Evolutionary conservation across 208 protist species (phyloP).

Genomic region (Angomonas ambiguus): DNA sequence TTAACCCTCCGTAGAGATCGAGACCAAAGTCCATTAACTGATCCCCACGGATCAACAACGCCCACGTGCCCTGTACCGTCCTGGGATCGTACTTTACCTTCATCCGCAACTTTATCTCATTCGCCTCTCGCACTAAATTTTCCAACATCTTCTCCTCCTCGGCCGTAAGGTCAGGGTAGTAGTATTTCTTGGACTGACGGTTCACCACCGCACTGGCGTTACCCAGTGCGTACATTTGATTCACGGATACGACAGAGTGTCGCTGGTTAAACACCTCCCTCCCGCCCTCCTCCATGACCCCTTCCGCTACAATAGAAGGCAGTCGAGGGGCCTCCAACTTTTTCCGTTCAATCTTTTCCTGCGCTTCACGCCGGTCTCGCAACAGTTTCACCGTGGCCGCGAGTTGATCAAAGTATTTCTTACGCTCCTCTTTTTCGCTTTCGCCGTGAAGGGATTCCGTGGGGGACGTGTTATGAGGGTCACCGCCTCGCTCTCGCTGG

Average conservation of each 20-base stretch:
- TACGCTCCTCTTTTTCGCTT: neutral
- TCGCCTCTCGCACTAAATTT: neutral
- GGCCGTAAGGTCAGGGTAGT: neutral
- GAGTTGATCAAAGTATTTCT: neutral
- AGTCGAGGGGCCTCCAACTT: neutral
- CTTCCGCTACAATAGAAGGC: neutral
- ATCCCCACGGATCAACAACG: neutral
- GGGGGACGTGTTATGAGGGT: neutral
- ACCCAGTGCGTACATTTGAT: neutral
- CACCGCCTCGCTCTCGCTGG: neutral
- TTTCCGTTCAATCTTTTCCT: neutral
- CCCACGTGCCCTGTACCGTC: neutral
- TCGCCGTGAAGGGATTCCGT: neutral
- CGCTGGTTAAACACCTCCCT: neutral
- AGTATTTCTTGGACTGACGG: neutral
- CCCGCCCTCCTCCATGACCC: neutral
- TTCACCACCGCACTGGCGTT: neutral
- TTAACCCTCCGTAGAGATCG: neutral
- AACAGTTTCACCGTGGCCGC: neutral
- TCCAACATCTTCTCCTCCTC: neutral
- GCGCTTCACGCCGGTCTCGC: neutral
- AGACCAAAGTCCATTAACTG: neutral
- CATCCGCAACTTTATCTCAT: neutral
- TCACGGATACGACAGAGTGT: neutral
- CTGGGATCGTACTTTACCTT: neutral